phyloP scores from a whole-genome alignment of 441 rosid species.

The Corymbia citriodora region DNA sequence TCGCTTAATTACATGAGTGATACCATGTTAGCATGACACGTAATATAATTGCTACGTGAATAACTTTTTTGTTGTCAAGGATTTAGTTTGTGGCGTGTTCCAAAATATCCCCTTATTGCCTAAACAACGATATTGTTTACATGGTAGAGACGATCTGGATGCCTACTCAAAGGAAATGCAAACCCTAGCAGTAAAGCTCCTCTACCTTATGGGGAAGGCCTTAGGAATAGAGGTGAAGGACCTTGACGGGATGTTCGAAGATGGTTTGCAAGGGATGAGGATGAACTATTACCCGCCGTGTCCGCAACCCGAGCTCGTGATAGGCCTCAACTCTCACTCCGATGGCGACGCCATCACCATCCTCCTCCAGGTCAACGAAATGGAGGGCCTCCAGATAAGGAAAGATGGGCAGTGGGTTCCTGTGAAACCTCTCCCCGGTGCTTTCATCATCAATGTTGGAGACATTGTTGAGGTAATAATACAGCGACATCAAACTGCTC shows the following conservation, averaged over 20 bases:
- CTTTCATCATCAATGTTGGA: neutral
- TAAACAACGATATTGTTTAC: neutral
- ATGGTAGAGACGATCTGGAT: neutral
- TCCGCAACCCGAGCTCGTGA: neutral
- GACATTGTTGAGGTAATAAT: neutral
- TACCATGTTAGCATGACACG: neutral
- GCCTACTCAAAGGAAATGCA: neutral
- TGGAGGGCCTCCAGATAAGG: neutral
- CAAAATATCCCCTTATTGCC: neutral
- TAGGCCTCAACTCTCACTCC: neutral
- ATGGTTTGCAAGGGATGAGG: neutral
- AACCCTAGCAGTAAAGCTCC: neutral
- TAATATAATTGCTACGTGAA: neutral
- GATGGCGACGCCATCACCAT: neutral
- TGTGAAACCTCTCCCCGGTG: neutral
- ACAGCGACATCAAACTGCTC: neutral
- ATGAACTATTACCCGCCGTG: neutral
- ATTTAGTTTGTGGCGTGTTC: neutral
- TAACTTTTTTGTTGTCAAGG: neutral
- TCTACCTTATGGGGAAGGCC: neutral
- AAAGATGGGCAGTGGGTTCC: neutral
- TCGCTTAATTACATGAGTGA: no score
- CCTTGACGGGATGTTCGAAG: neutral
- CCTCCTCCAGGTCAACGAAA: neutral
- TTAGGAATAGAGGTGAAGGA: neutral